Evolutionary conservation across 2,329 filamentous ascomycete species (phyloP).

Genomic region (Phymatotrichopsis omnivora): DNA sequence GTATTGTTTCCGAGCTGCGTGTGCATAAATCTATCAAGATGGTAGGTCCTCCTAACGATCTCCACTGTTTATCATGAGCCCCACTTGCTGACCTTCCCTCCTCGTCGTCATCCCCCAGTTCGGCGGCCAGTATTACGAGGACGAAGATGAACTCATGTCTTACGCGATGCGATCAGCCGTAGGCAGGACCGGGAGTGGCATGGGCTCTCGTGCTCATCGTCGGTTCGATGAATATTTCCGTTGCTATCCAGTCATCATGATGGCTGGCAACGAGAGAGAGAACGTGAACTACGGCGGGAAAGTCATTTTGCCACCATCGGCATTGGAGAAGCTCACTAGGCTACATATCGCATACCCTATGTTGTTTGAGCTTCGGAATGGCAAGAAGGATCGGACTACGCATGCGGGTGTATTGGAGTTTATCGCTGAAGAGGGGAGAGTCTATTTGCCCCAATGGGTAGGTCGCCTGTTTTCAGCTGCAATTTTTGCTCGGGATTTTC

Average conservation of each 20-base stretch:
- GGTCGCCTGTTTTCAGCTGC: constrained; percentile 32
- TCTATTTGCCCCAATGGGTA: constrained; percentile 93
- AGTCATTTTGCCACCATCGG: constrained; percentile 92
- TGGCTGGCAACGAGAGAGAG: constrained; percentile 67
- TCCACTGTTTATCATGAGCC: too few species aligned
- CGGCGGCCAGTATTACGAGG: constrained; percentile 23
- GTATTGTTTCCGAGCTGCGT: too few species aligned
- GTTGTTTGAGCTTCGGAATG: constrained; percentile 92
- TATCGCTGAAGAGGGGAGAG: constrained; percentile 91
- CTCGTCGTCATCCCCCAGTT: constrained; percentile 11
- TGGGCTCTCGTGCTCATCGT: constrained; percentile 42
- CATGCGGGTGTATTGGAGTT: constrained; percentile 96
- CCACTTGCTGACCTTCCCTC: not conserved
- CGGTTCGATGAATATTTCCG: constrained; percentile 98
- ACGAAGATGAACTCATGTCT: constrained; percentile 14
- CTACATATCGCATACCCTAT: constrained; percentile 96
- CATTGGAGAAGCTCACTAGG: constrained; percentile 90
- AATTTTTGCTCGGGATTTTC: not conserved
- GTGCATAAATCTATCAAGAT: too few species aligned
- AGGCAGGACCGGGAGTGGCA: constrained; percentile 4
- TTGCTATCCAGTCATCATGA: constrained; percentile 92
- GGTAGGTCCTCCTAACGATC: too few species aligned
- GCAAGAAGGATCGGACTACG: constrained; percentile 65
- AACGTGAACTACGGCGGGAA: constrained; percentile 95
- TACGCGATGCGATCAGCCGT: not conserved